Evolutionary conservation across 345 rosid genomes (phyloP).

Genomic region (Psidium guajava): DNA sequence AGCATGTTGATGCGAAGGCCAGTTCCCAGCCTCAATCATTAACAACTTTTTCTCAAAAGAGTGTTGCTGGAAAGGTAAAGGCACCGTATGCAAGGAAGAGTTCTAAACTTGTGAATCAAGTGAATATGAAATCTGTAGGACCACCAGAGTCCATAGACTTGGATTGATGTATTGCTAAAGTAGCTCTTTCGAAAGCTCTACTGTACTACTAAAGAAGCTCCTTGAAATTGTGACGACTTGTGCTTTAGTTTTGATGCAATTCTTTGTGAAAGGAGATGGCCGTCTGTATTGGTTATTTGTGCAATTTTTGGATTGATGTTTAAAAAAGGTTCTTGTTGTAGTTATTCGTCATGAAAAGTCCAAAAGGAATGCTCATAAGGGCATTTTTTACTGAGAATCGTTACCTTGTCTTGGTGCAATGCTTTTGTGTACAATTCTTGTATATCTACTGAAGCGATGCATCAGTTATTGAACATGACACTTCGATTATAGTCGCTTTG

Average conservation of each 20-base stretch:
- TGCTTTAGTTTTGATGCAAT: not conserved
- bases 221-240: not conserved
- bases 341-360: not conserved
- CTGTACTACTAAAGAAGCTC: not conserved
- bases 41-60: not conserved
- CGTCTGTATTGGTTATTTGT: not conserved
- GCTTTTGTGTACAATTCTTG: not conserved
- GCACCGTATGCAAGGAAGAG: no score
- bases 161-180: not conserved
- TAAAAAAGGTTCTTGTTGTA: not conserved
- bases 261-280: not conserved
- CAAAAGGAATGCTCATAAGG: not conserved
- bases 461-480: constrained; percentile 38
- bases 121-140: no score
- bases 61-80: no score
- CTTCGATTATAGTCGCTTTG: not conserved
- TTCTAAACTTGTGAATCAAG: no score
- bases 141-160: no score
- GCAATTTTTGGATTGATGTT: not conserved
- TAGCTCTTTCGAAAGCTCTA: not conserved
- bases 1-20: not conserved
- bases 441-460: constrained; percentile 14
- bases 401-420: not conserved
- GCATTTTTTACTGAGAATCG: not conserved
- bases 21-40: not conserved